Evolutionary conservation across 225 moss, liverwort and hornwort species (phyloP).

Genomic region (Pseudoscleropodium purum): DNA sequence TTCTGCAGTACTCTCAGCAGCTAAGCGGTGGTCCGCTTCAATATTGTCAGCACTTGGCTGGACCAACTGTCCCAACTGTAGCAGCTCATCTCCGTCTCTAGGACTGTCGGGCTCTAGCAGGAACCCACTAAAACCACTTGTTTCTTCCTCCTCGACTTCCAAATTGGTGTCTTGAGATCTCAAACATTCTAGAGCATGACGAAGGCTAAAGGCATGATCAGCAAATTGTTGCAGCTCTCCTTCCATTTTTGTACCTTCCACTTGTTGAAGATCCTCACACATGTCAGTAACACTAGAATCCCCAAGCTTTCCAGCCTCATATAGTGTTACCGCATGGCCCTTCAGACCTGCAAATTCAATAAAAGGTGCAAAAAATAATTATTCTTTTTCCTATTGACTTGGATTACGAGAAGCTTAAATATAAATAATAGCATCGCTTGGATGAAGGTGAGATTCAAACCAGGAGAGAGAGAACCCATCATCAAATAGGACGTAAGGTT

Average conservation of each 20-base stretch:
- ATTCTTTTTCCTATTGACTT: not conserved
- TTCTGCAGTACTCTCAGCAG: conserved; percentile 18
- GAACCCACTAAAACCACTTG: conserved; percentile 36
- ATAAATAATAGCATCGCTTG: not conserved
- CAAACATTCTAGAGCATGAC: conserved; percentile 91
- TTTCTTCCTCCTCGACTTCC: conserved; percentile 37
- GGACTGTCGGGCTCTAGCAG: conserved; percentile 53
- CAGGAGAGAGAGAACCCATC: conserved; percentile 99
- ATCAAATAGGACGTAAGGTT: conserved; percentile 96
- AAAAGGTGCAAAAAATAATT: not conserved
- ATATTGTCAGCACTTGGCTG: not conserved
- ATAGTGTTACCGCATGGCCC: conserved; percentile 92
- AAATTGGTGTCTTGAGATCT: conserved; percentile 54
- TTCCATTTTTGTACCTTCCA: conserved; percentile 96
- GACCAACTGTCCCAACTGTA: not conserved
- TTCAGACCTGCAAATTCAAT: conserved; percentile 66
- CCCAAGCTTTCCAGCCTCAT: conserved; percentile 94
- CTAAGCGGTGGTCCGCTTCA: conserved; percentile 26
- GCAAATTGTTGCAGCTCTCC: conserved; percentile 96
- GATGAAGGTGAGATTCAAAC: conserved; percentile 24
- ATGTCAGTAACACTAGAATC: conserved; percentile 94
- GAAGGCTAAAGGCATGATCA: conserved; percentile 94
- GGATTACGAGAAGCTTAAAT: not conserved
- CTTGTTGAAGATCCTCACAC: conserved; percentile 94
- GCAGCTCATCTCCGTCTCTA: conserved; percentile 15